Percentiles rank a stretch among this genome's conserved stretches.
Conservation (phyloP, 306 rosid genomes). For the Malus sieversii region DNA sequence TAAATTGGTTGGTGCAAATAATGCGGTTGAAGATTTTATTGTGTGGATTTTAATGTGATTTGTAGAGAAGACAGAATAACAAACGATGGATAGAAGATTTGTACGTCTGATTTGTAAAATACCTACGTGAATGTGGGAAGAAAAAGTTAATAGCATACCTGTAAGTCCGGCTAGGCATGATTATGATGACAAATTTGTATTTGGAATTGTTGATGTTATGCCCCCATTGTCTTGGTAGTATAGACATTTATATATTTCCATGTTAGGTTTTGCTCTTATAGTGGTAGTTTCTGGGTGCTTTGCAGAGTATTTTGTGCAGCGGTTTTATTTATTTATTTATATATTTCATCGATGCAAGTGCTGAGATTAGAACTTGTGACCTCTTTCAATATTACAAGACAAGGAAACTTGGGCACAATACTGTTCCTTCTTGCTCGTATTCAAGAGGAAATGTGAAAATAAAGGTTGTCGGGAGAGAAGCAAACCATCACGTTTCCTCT, state of each 20-base stretch:
- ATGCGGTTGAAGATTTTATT: constrained; percentile 40
- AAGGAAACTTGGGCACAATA: neutral
- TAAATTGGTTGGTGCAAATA: constrained; percentile 52
- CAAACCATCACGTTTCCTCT: constrained; percentile 83
- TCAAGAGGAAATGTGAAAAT: constrained; percentile 9
- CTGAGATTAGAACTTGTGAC: no score
- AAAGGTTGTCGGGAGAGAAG: constrained; percentile 73
- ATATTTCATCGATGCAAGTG: neutral
- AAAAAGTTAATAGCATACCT: constrained; percentile 20
- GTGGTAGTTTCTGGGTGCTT: neutral
- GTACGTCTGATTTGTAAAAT: constrained; percentile 33
- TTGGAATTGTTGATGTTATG: neutral
- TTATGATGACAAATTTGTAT: constrained; percentile 1
- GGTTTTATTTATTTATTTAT: no score
- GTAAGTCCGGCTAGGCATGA: constrained; percentile 21
- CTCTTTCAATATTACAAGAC: no score
- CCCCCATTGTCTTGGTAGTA: neutral
- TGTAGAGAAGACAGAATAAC: constrained; percentile 24
- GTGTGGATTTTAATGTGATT: constrained; percentile 32
- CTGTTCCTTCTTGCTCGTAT: neutral
- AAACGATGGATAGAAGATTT: constrained; percentile 35
- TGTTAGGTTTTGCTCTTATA: neutral
- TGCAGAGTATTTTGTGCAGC: neutral
- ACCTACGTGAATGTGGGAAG: constrained; percentile 25
- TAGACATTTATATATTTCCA: neutral